These are phyloP conservation scores for Solanum hybrid DNA, from an alignment of 305 asterid genomes.

Conservation along the genomic window DNA sequence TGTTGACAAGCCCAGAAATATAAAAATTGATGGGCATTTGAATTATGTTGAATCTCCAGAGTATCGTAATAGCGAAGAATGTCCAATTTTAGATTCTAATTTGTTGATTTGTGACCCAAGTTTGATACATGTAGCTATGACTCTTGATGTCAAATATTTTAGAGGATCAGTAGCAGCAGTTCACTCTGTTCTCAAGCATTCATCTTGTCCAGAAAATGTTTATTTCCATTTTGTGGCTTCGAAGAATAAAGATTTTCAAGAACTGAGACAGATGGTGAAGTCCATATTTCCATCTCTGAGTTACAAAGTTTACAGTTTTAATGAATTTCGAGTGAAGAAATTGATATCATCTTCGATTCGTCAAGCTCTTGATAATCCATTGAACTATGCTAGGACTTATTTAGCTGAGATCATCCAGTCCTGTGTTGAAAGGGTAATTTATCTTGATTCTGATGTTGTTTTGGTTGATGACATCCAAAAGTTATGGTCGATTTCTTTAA, in stretches of 20 bases:
- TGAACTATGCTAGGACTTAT: conserved; percentile 67
- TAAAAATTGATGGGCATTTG: neutral
- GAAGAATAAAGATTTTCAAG: neutral
- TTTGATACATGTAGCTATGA: conserved; percentile 50
- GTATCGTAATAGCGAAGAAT: conserved; percentile 26
- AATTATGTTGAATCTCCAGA: conserved; percentile 31
- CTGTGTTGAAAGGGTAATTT: conserved; percentile 36
- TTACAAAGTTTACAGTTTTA: conserved; percentile 38
- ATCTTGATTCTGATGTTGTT: conserved; percentile 54
- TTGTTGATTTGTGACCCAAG: conserved; percentile 26
- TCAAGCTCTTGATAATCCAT: conserved; percentile 52
- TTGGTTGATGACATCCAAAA: conserved; percentile 41
- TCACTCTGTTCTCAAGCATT: conserved; percentile 47
- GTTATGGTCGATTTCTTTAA: conserved; percentile 26
- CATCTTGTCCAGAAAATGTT: conserved; percentile 52
- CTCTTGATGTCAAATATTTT: conserved; percentile 52
- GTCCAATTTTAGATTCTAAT: conserved; percentile 5
- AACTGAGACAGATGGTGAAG: conserved; percentile 11
- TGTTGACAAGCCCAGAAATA: neutral
- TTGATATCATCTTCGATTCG: conserved; percentile 52
- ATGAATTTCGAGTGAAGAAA: conserved; percentile 15
- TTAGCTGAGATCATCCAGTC: conserved; percentile 42
- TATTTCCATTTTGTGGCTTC: conserved; percentile 46
- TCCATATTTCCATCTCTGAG: conserved; percentile 39
- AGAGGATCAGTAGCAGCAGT: conserved; percentile 69